These are phyloP conservation scores for Amanita rimosa DNA, from an alignment of 768 basidiomycete genomes.

Conservation along the genomic window DNA sequence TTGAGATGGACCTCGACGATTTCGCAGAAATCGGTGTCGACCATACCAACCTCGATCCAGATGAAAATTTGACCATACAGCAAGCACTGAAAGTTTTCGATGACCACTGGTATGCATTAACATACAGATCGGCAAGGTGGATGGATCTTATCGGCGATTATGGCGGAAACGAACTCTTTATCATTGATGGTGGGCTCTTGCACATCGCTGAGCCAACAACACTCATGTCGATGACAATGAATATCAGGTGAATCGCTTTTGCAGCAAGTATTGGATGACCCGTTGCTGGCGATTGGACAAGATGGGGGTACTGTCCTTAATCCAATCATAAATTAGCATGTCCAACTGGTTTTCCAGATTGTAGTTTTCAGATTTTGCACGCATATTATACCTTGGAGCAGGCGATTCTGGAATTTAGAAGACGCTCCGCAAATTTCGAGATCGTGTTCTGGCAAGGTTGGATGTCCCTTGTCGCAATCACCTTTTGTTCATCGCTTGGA, in stretches of 20 bases:
- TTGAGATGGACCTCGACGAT: conserved; percentile 3
- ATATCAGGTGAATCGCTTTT: conserved; percentile 50
- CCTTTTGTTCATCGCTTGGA: not conserved
- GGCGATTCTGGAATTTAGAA: conserved; percentile 34
- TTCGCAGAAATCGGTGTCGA: not conserved
- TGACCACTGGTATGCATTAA: conserved; percentile 9
- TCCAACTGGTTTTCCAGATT: conserved; percentile 21
- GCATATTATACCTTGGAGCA: conserved; percentile 44
- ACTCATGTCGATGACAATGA: conserved; percentile 2
- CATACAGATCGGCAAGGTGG: conserved; percentile 16
- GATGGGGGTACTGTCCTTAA: conserved; percentile 23
- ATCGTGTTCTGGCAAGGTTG: conserved; percentile 53
- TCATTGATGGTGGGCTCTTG: conserved; percentile 42
- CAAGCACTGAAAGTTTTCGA: conserved; percentile 2
- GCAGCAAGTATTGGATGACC: conserved; percentile 47
- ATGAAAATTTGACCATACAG: not conserved
- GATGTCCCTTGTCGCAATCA: not conserved
- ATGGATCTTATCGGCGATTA: conserved; percentile 70
- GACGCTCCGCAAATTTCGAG: conserved; percentile 44
- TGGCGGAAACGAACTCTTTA: conserved; percentile 53
- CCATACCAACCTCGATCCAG: not conserved
- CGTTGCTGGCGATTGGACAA: conserved; percentile 45
- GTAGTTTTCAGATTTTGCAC: conserved; percentile 53
- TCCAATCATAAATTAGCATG: not conserved
- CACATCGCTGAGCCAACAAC: not conserved